Evolutionary conservation across 495 filamentous ascomycete genomes (phyloP).

Genomic region (Aspergillus kassunensis): DNA sequence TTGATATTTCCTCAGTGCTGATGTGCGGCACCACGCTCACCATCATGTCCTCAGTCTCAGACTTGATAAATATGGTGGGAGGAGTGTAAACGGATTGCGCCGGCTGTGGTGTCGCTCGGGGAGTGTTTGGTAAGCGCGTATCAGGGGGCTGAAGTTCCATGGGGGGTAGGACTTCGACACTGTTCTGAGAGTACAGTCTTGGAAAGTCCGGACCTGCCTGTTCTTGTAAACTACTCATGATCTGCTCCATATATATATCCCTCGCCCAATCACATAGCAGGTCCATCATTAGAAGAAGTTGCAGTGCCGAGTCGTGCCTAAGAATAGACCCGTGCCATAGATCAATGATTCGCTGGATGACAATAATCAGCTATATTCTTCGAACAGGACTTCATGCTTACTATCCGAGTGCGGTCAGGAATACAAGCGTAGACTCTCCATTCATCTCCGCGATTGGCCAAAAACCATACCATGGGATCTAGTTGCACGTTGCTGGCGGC

Average conservation of each 20-base stretch:
- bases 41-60: background rate
- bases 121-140: background rate
- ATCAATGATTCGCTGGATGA: background rate
- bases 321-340: constrained; percentile 4
- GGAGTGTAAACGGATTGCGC: background rate
- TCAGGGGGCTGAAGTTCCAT: too few relatives aligned
- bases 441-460: constrained; percentile 3
- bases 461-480: background rate
- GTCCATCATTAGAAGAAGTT: constrained; percentile 1
- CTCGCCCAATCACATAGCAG: constrained; percentile 3
- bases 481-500: background rate
- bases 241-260: constrained; percentile 2
- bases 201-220: background rate
- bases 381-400: background rate
- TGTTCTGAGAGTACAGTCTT: background rate
- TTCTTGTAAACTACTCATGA: background rate
- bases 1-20: too few relatives aligned
- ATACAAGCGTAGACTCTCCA: constrained; percentile 2
- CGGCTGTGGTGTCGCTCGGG: background rate
- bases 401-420: background rate
- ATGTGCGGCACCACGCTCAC: background rate
- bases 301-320: background rate
- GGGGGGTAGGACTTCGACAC: background rate
- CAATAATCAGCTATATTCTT: background rate
- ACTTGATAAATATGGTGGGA: background rate